Base-by-base conservation (phyloP, 257 asterid genomes). In the Plantago elongata region DNA sequence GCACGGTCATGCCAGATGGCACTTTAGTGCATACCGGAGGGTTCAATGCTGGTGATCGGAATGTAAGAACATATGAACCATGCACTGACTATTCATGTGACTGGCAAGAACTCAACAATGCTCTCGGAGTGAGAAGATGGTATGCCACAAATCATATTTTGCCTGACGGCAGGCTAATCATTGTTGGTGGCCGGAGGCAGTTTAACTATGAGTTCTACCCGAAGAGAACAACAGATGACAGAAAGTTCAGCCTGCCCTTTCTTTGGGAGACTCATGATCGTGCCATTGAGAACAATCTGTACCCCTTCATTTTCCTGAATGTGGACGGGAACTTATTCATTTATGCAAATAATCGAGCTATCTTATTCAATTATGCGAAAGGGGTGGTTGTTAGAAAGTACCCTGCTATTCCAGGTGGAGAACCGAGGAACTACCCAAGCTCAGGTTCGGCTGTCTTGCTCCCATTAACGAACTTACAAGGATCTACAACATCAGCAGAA, bases 351-450 rank as follows among this genome's bases (percentile, higher is more conserved):
- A 74, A 76, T 27, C 76, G 85, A 34, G 80, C 87, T 1, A 66
- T 84, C 0, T 14, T 82, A 57, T 72, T 79, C 60, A 51, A 84
- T 61, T 78, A 78, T 44, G 5, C 8, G 0, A 60, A 6, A 0
- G 65, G 61, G 3, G 9, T 12, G 7, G 85, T 76, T n/a, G 57
- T 82, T 1, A 69, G 58, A 27, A 51, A 43, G 0, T 83, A 81
- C 69, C 85, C 82, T 12, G 14, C 54, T 0, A 59, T 85, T 0
- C 84, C 89, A 4, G 85, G 79, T 1, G 85, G 85, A 14, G 81
- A 85, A 1, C 94, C 89, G 9, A 62, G 94, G 64, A 80, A 54
- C 16, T 85, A 85, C 60, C 94, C 90, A 37, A 82, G 94, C 27
- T 61, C 85, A 0, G 90, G 89, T 17, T 84, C 89, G 0, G 89